Percentiles rank a stretch among this genome's conserved stretches.
These are phyloP conservation scores for Mucor plumbeus DNA, from an alignment of 371 early-diverging fungal species.

Conservation along the genomic window DNA sequence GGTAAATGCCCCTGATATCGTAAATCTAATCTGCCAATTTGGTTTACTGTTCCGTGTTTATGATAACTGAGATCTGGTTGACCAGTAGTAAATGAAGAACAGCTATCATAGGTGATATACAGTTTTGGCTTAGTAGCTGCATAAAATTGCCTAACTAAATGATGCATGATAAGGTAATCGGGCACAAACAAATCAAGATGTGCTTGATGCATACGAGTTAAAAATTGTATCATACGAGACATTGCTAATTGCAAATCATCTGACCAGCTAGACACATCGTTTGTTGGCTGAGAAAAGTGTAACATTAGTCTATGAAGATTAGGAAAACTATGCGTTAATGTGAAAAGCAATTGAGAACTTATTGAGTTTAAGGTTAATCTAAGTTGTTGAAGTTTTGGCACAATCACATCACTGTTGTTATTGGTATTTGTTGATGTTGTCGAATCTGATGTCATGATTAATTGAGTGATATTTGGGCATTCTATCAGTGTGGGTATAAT, in stretches of 20 bases:
- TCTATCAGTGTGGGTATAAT: conserved; percentile 9
- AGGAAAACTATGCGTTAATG: not conserved
- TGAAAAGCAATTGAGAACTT: not conserved
- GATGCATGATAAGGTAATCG: not conserved
- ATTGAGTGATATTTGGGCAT: conserved; percentile 11
- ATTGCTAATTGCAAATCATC: conserved; percentile 1
- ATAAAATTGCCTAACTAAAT: not conserved
- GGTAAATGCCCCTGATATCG: conserved; percentile 5
- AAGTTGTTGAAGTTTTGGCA: not conserved
- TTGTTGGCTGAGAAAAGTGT: conserved; percentile 13
- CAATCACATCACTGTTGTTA: not conserved
- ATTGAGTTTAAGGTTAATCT: not conserved
- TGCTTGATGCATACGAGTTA: not conserved
- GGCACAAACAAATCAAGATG: conserved; percentile 1
- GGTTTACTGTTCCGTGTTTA: not conserved
- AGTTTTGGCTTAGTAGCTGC: not conserved
- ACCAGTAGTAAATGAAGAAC: conserved; percentile 1
- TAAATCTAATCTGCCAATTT: not conserved
- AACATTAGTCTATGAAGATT: not conserved
- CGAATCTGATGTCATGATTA: conserved; percentile 1
- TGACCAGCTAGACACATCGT: not conserved
- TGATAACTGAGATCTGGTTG: conserved; percentile 3
- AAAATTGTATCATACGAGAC: not conserved
- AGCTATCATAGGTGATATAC: not conserved
- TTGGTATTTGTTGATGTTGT: not conserved